phyloP scores from a whole-genome alignment of 208 protist genomes.

The Strigomonas culicis region DNA sequence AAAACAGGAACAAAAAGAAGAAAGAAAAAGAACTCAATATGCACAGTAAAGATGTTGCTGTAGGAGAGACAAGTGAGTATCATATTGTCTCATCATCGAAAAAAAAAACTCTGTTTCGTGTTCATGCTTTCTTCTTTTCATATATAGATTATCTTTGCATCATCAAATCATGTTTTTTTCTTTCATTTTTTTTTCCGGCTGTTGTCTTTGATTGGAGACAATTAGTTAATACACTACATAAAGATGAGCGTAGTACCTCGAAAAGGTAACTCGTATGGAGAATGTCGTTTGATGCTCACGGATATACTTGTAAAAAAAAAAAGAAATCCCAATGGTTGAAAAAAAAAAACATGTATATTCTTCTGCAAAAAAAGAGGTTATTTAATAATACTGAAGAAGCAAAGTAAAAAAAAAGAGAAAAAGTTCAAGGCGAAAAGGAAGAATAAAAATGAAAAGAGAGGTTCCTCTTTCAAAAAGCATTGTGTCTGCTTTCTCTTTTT shows the following conservation, averaged over 20 bases:
- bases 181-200: too few relatives aligned
- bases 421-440: conserved; percentile 4
- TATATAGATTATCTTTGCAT: too few relatives aligned
- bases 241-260: too few relatives aligned
- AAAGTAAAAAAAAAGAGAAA: not conserved
- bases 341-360: not conserved
- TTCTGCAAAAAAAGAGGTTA: not conserved
- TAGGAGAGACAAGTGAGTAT: conserved; percentile 4
- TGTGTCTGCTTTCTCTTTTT: not conserved
- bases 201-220: too few relatives aligned
- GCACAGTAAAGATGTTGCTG: not conserved
- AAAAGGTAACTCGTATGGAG: too few relatives aligned
- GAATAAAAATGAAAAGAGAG: conserved; percentile 17
- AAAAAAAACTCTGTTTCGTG: too few relatives aligned
- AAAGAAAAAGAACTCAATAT: conserved; percentile 2
- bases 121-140: too few relatives aligned
- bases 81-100: not conserved
- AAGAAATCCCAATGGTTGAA: not conserved
- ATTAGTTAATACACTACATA: too few relatives aligned
- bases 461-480: not conserved
- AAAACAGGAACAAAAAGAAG: not conserved
- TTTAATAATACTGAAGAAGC: not conserved
- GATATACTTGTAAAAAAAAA: not conserved
- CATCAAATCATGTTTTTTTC: too few relatives aligned
- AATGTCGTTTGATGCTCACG: not conserved